Percentiles rank a stretch among this genome's conserved stretches.
Conservation (phyloP, 129 eudicot genomes). For the Chrysanthemum makinoi region DNA sequence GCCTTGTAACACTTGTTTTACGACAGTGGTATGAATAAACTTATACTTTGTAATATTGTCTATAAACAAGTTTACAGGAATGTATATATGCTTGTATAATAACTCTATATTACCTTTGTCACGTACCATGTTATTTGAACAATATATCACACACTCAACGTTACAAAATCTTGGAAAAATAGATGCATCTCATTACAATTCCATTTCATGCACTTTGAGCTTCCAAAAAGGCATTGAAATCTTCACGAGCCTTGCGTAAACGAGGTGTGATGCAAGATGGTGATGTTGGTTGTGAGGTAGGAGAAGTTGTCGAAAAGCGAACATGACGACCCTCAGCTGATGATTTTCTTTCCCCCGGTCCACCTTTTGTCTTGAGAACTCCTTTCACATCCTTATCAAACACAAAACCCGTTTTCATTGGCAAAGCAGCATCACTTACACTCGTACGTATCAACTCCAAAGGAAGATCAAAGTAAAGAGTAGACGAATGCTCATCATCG, state of each 20-base stretch:
- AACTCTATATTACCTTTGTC: conserved; percentile 12
- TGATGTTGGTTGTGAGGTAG: conserved; percentile 33
- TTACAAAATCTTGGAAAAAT: conserved; percentile 12
- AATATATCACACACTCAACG: conserved; percentile 18
- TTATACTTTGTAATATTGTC: too few species aligned
- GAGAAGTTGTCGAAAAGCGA: conserved; percentile 58
- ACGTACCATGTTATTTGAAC: conserved; percentile 20
- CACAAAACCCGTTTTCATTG: conserved; percentile 67
- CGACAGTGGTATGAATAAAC: too few species aligned
- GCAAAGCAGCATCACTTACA: conserved; percentile 52
- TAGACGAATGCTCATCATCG: conserved; percentile 41
- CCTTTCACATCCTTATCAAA: conserved; percentile 61
- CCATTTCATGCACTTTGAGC: conserved; percentile 59
- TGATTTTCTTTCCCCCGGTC: conserved; percentile 34
- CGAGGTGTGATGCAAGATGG: conserved; percentile 55
- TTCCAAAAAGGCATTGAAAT: conserved; percentile 73
- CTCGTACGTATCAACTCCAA: conserved; percentile 71
- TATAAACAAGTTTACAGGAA: background rate
- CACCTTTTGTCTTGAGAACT: conserved; percentile 38
- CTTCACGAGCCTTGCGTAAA: conserved; percentile 54
- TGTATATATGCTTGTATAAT: background rate
- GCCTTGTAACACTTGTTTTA: too few species aligned
- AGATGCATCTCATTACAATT: background rate
- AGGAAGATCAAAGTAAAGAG: conserved; percentile 79
- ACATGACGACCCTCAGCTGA: conserved; percentile 52